phyloP scores from a whole-genome alignment of 495 filamentous ascomycete genomes.

The Trichoderma erinaceum region DNA sequence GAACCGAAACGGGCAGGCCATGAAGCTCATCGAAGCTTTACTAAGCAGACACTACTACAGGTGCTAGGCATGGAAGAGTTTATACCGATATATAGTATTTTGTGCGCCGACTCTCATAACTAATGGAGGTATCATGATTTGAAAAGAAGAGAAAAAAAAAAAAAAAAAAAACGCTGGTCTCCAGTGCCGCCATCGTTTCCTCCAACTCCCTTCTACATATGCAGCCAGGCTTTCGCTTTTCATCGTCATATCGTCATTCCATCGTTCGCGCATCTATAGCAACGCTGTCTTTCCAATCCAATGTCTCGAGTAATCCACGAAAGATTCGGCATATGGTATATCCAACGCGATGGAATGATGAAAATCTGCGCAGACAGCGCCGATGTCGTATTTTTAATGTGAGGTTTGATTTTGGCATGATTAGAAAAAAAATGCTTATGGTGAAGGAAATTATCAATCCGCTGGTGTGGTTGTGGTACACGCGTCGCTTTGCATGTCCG shows the following conservation, averaged over 20 bases:
- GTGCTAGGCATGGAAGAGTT: too few species aligned
- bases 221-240: background rate
- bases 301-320: background rate
- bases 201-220: background rate
- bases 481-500: background rate
- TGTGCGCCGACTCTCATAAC: too few species aligned
- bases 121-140: background rate
- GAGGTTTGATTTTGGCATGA: background rate
- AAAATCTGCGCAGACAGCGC: background rate
- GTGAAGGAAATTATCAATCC: too few species aligned
- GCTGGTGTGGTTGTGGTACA: too few species aligned
- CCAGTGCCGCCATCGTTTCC: background rate
- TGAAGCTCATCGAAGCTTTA: too few species aligned
- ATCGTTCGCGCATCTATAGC: background rate
- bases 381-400: background rate
- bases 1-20: background rate
- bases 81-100: too few species aligned
- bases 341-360: background rate
- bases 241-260: background rate
- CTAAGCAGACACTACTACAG: too few species aligned
- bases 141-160: background rate
- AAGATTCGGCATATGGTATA: background rate
- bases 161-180: background rate
- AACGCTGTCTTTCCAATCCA: background rate
- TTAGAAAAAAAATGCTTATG: too few species aligned